Percentiles rank a stretch among this genome's conserved stretches.
phyloP scores from a whole-genome alignment of 2,329 filamentous ascomycete genomes.

The Aspergillus fijiensis region DNA sequence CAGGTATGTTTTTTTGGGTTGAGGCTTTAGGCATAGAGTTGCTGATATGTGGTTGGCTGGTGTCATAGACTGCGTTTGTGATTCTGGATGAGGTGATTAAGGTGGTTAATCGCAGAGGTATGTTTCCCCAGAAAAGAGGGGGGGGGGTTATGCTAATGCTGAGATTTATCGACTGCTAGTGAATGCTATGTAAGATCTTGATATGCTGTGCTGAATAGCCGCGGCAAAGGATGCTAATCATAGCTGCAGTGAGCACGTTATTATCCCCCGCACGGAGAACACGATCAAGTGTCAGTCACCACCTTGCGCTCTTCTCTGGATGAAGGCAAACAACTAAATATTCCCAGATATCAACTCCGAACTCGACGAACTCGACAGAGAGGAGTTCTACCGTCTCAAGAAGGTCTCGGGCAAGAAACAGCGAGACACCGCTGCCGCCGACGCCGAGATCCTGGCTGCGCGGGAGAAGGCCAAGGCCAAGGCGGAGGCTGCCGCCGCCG shows the following conservation, averaged over 20 bases:
- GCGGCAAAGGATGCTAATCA: slow-evolving; percentile 16
- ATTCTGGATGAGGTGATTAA: slow-evolving; percentile 99
- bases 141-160: slow-evolving; percentile 24
- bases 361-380: slow-evolving; percentile 92
- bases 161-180: slow-evolving; percentile 52
- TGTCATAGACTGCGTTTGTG: slow-evolving; percentile 78
- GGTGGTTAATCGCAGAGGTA: slow-evolving; percentile 92
- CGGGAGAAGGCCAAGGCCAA: slow-evolving; percentile 29
- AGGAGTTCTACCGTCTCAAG: slow-evolving; percentile 97
- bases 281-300: slow-evolving; percentile 83
- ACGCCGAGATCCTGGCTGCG: slow-evolving; percentile 69
- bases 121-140: slow-evolving; percentile 24
- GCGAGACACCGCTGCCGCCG: slow-evolving; percentile 68
- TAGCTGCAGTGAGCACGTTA: slow-evolving; percentile 57
- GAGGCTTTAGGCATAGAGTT: neutral
- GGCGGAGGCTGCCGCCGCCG: slow-evolving; percentile 59
- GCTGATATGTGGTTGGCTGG: neutral
- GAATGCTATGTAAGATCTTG: slow-evolving; percentile 75
- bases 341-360: slow-evolving; percentile 87
- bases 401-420: slow-evolving; percentile 89
- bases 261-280: slow-evolving; percentile 96
- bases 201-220: neutral
- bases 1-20: slow-evolving; percentile 54
- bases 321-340: slow-evolving; percentile 9
- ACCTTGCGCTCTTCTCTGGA: neutral